Percentiles rank a stretch among this genome's conserved stretches.
phyloP scores from a whole-genome alignment of 2,329 filamentous ascomycete genomes.

The Sporothrix protearum region DNA sequence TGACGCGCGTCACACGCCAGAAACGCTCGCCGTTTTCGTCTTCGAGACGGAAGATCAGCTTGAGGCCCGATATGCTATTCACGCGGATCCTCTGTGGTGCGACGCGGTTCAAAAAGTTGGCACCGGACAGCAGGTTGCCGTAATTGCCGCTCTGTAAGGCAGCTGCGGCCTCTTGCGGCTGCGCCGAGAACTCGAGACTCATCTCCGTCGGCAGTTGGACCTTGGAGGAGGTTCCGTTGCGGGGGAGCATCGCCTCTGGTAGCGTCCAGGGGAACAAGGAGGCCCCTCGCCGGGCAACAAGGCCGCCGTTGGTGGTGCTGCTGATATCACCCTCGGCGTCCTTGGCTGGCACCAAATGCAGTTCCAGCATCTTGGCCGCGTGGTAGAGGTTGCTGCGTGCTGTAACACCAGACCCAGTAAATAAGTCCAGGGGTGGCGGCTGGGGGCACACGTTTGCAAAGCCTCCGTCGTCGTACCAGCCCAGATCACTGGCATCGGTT shows the following conservation, averaged over 20 bases:
- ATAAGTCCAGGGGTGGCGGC: conserved; percentile 55
- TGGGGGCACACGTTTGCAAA: conserved; percentile 64
- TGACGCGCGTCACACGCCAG: conserved; percentile 76
- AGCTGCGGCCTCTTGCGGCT: conserved; percentile 40
- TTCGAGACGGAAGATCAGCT: conserved; percentile 66
- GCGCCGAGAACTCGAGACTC: conserved; percentile 58
- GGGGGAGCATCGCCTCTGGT: conserved; percentile 68
- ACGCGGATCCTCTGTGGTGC: conserved; percentile 47
- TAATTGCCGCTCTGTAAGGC: background rate
- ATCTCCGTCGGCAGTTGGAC: conserved; percentile 70
- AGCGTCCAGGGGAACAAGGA: conserved; percentile 94
- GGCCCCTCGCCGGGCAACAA: conserved; percentile 40
- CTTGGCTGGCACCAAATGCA: conserved; percentile 56
- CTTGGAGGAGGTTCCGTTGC: conserved; percentile 70
- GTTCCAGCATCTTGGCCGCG: conserved; percentile 75
- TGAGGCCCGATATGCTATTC: conserved; percentile 54
- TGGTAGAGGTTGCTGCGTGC: conserved; percentile 81
- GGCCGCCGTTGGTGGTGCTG: background rate
- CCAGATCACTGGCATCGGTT: conserved; percentile 35
- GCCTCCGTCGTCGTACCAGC: conserved; percentile 40
- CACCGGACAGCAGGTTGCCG: conserved; percentile 22
- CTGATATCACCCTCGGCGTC: background rate
- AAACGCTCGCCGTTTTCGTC: conserved; percentile 44
- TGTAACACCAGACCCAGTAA: conserved; percentile 76
- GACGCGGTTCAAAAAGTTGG: conserved; percentile 46